Evolutionary conservation across 495 filamentous ascomycete species (phyloP).

Genomic region (Aspergillus cristatus): DNA sequence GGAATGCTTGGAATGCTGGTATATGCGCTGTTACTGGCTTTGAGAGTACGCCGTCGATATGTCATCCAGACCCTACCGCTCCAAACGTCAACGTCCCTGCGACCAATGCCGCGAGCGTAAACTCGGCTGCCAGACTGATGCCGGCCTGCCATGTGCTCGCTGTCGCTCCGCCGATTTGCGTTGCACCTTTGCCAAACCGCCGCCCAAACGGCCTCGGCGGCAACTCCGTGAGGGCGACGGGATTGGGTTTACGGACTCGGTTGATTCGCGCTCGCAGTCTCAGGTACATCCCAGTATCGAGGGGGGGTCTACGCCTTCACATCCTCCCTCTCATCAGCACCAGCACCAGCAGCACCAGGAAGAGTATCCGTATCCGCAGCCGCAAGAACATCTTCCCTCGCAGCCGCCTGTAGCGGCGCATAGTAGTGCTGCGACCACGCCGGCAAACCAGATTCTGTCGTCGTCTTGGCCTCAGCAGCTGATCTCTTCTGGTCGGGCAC

Average conservation of each 20-base stretch:
- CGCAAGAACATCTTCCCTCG: no score
- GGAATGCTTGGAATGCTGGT: no score
- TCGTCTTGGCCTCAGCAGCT: no score
- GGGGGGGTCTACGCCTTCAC: no score
- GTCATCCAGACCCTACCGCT: slow-evolving; percentile 26
- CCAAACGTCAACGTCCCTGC: slow-evolving; percentile 29
- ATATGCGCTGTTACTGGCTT: no score
- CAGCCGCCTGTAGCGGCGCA: no score
- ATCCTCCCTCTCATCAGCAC: no score
- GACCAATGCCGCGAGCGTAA: slow-evolving; percentile 30
- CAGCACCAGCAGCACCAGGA: no score
- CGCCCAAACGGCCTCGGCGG: slow-evolving; percentile 16
- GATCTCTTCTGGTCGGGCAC: slow-evolving; percentile 7
- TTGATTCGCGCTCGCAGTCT: slow-evolving; percentile 4
- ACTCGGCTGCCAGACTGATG: slow-evolving; percentile 24
- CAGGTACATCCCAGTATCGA: slow-evolving; percentile 4
- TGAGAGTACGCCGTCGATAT: no score
- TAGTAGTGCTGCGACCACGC: no score
- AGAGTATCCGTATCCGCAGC: no score
- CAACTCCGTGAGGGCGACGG: slow-evolving; percentile 1
- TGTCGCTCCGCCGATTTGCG: slow-evolving; percentile 18
- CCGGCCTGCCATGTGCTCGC: slow-evolving; percentile 19
- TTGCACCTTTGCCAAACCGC: slow-evolving; percentile 24
- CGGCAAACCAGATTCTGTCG: no score
- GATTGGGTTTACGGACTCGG: slow-evolving; percentile 5